Percentiles rank a stretch among this genome's conserved stretches.
Evolutionary conservation across 176 grass and related monocot species (phyloP).

Genomic region (Bromus sterilis): DNA sequence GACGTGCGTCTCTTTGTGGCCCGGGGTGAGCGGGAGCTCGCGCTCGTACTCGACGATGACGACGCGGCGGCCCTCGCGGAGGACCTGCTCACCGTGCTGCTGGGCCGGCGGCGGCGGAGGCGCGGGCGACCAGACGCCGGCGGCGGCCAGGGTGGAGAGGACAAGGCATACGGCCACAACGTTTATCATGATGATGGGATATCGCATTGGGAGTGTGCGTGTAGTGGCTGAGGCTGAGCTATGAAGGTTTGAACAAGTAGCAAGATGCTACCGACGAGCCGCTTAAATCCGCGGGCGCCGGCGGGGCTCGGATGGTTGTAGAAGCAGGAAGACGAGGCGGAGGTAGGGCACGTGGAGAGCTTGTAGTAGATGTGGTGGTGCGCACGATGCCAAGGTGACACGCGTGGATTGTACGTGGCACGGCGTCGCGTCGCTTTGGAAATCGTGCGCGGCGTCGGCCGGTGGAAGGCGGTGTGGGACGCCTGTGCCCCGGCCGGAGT

Average conservation of each 20-base stretch:
- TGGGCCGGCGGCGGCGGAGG: neutral
- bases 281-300: conserved; percentile 9
- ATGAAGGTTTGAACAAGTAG: neutral
- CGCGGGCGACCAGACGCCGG: conserved; percentile 55
- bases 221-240: neutral
- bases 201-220: neutral
- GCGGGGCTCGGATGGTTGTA: conserved; percentile 1
- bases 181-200: conserved; percentile 72
- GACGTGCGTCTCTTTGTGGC: conserved; percentile 11
- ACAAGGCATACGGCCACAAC: conserved; percentile 53
- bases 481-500: neutral
- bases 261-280: neutral
- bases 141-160: conserved; percentile 50
- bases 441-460: neutral
- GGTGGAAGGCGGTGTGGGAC: neutral
- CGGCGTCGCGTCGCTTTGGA: neutral
- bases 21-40: conserved; percentile 18
- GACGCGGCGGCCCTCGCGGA: conserved; percentile 61
- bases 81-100: conserved; percentile 5
- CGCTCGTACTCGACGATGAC: conserved; percentile 90
- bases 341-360: neutral
- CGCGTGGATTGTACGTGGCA: neutral
- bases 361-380: neutral
- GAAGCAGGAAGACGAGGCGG: neutral
- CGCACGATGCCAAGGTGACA: neutral